These are phyloP conservation scores for Polytolypa hystricis DNA, from an alignment of 2,329 filamentous ascomycete species.

Conservation along the genomic window DNA sequence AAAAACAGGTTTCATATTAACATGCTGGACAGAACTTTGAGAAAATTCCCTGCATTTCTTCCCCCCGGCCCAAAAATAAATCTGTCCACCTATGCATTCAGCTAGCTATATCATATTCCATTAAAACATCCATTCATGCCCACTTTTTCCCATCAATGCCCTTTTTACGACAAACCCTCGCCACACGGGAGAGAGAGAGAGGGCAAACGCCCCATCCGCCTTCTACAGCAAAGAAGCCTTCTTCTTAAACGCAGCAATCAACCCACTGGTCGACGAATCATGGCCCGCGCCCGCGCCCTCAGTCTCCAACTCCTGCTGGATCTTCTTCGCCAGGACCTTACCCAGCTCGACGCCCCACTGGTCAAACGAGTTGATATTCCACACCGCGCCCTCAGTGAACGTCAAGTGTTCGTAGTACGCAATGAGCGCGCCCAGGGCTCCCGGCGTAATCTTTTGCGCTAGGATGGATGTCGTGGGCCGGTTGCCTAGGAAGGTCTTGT, in stretches of 20 bases:
- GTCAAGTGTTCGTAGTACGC: slow-evolving; percentile 99
- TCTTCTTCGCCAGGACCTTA: slow-evolving; percentile 91
- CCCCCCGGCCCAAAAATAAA: too few relatives aligned
- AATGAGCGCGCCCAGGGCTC: slow-evolving; percentile 85
- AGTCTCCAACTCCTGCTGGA: slow-evolving; percentile 69
- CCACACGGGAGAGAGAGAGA: too few relatives aligned
- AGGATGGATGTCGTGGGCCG: slow-evolving; percentile 92
- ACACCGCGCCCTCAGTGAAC: slow-evolving; percentile 93
- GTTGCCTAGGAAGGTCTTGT: slow-evolving; percentile 99
- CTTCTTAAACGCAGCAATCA: slow-evolving; percentile 90
- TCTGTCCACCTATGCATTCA: too few relatives aligned
- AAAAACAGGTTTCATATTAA: too few relatives aligned
- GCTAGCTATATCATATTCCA: too few relatives aligned
- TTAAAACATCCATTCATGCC: too few relatives aligned
- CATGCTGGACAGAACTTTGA: too few relatives aligned
- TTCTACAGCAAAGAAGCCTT: slow-evolving; percentile 34
- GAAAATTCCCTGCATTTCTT: too few relatives aligned
- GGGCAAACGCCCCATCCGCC: neutral
- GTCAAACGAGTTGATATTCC: slow-evolving; percentile 99
- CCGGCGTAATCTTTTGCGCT: slow-evolving; percentile 85
- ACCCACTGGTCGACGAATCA: slow-evolving; percentile 75
- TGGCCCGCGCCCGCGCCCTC: slow-evolving; percentile 61
- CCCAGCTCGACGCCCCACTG: slow-evolving; percentile 99
- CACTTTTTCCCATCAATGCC: too few relatives aligned
- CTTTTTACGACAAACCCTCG: too few relatives aligned